A percentile compares a stretch with the other conserved stretches of the same genome.
These are phyloP conservation scores for Picea abies DNA, from an alignment of 83 land plant genomes.

Conservation along the genomic window DNA sequence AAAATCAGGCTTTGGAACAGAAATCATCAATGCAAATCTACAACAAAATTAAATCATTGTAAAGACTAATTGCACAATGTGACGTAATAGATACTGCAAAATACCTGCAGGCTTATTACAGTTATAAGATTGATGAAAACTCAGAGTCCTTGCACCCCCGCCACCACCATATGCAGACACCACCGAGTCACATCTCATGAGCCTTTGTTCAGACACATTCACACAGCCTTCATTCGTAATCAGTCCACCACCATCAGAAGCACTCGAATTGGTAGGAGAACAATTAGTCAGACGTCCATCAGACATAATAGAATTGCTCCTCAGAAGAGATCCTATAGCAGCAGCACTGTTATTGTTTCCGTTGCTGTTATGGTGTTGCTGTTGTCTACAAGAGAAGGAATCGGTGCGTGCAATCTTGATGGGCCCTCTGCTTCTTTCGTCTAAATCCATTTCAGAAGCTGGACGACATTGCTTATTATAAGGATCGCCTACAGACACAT, in stretches of 20 bases:
- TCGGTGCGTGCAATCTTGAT: background rate
- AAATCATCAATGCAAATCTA: background rate
- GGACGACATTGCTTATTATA: too few relatives aligned
- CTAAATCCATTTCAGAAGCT: too few relatives aligned
- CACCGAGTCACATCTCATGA: background rate
- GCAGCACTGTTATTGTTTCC: background rate
- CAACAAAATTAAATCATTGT: background rate
- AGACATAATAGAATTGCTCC: slow-evolving; percentile 1
- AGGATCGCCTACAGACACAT: too few relatives aligned
- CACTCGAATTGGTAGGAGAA: background rate
- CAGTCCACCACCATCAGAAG: background rate
- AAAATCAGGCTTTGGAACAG: background rate
- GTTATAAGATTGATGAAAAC: background rate
- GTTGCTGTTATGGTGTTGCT: background rate
- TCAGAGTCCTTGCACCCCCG: background rate
- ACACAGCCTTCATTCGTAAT: background rate
- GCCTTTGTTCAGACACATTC: background rate
- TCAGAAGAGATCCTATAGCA: background rate
- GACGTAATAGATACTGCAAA: background rate
- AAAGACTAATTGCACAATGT: background rate
- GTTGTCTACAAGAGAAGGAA: background rate
- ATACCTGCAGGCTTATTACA: slow-evolving; percentile 10
- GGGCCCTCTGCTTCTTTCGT: background rate
- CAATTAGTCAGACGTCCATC: background rate
- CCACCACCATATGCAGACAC: background rate